A percentile compares a stretch with the other conserved stretches of the same genome.
These are phyloP conservation scores for Neonectria hederae DNA, from an alignment of 2,329 filamentous ascomycete genomes.

Conservation along the genomic window DNA sequence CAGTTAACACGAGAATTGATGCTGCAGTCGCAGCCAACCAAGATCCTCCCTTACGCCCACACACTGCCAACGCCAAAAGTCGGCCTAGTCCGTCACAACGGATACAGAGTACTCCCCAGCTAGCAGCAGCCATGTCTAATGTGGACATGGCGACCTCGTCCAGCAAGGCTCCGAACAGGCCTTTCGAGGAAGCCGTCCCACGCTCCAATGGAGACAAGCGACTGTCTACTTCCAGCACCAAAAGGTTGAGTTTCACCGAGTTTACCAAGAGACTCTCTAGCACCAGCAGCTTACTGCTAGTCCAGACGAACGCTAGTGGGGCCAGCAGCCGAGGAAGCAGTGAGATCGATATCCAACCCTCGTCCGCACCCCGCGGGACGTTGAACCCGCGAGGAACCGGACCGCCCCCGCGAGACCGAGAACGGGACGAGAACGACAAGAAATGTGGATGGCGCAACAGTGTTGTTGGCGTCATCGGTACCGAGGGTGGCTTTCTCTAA, in stretches of 20 bases:
- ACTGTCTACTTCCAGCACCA: slow-evolving; percentile 62
- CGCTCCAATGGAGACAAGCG: slow-evolving; percentile 56
- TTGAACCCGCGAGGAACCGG: slow-evolving; percentile 53
- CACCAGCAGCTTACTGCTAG: slow-evolving; percentile 67
- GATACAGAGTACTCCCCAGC: slow-evolving; percentile 59
- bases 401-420: slow-evolving; percentile 47
- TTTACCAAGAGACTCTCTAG: slow-evolving; percentile 69
- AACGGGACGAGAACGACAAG: slow-evolving; percentile 52
- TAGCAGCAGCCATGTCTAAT: slow-evolving; percentile 45
- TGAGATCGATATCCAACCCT: slow-evolving; percentile 54
- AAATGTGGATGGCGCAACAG: slow-evolving; percentile 67
- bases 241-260: slow-evolving; percentile 69
- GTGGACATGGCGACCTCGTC: slow-evolving; percentile 36
- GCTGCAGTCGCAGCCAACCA: slow-evolving; percentile 29
- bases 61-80: slow-evolving; percentile 62
- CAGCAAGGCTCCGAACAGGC: slow-evolving; percentile 28
- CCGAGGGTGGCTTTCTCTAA: slow-evolving; percentile 66
- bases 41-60: slow-evolving; percentile 55
- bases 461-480: slow-evolving; percentile 63
- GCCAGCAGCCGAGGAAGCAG: slow-evolving; percentile 59
- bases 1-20: slow-evolving; percentile 46
- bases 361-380: slow-evolving; percentile 51
- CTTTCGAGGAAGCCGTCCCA: slow-evolving; percentile 47
- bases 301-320: slow-evolving; percentile 64
- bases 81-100: slow-evolving; percentile 56